Evolutionary conservation across 108 stramenopile genomes (phyloP).

Genomic region (Cyclostephanos tholiformis): DNA sequence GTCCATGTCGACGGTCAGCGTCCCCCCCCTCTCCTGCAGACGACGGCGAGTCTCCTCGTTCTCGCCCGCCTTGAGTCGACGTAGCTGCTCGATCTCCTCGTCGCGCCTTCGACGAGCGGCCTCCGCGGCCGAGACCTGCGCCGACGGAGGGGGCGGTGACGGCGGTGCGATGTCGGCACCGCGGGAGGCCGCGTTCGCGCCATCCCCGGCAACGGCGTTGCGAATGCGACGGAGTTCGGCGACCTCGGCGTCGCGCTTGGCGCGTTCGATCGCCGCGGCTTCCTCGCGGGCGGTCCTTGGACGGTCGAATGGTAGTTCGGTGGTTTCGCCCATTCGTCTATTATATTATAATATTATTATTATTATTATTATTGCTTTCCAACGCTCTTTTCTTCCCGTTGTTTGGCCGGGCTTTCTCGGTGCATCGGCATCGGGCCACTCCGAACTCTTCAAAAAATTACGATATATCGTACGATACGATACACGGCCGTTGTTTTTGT

Average conservation of each 20-base stretch:
- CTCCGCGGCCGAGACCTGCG: conserved; percentile 2
- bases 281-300: conserved; percentile 29
- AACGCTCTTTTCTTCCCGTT: too few relatives aligned
- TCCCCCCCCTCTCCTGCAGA: conserved; percentile 25
- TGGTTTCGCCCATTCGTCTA: not conserved
- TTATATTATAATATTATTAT: too few relatives aligned
- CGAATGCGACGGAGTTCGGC: not conserved
- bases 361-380: too few relatives aligned
- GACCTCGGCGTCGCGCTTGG: conserved; percentile 30
- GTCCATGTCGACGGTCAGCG: conserved; percentile 27
- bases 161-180: too few relatives aligned
- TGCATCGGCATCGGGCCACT: too few relatives aligned
- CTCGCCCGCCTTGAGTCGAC: conserved; percentile 22
- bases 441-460: too few relatives aligned
- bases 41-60: conserved; percentile 12
- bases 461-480: too few relatives aligned
- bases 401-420: too few relatives aligned
- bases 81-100: conserved; percentile 42
- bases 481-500: too few relatives aligned
- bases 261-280: conserved; percentile 30
- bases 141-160: not conserved
- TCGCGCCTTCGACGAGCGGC: conserved; percentile 2
- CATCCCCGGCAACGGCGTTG: not conserved
- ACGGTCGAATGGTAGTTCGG: conserved; percentile 8
- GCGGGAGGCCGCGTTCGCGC: too few relatives aligned